These are phyloP conservation scores for Aspergillus sp. DNA, from an alignment of 2,329 filamentous ascomycete species.

Conservation along the genomic window DNA sequence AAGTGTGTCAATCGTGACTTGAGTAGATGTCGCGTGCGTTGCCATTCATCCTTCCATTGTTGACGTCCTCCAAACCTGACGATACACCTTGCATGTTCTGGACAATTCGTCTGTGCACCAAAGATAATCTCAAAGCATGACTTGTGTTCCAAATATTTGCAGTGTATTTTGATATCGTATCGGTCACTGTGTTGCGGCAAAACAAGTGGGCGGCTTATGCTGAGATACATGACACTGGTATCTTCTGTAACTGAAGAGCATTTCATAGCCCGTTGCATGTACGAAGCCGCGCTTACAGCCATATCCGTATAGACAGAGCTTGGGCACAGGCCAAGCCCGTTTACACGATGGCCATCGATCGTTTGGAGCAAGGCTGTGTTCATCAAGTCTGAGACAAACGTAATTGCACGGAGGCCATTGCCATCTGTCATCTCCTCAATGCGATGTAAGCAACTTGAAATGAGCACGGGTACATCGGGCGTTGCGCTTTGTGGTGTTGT, in stretches of 20 bases:
- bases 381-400: not conserved
- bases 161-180: not conserved
- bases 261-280: constrained; percentile 24
- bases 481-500: not conserved
- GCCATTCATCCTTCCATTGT: constrained; percentile 1
- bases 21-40: not conserved
- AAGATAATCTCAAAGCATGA: not conserved
- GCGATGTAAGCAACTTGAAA: constrained; percentile 45
- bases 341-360: constrained; percentile 59
- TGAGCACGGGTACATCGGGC: constrained; percentile 21
- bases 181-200: not conserved
- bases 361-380: not conserved
- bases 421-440: constrained; percentile 57
- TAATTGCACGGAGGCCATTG: constrained; percentile 12
- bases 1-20: not conserved
- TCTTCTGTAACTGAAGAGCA: not conserved
- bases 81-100: not conserved
- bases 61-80: not conserved
- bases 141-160: not conserved
- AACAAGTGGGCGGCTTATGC: not conserved
- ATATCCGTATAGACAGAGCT: constrained; percentile 55
- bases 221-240: not conserved
- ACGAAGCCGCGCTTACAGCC: constrained; percentile 59
- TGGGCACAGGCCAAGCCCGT: constrained; percentile 59
- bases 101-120: not conserved